These are phyloP conservation scores for Pseudophaeomoniella oleicola DNA, from an alignment of 2,329 filamentous ascomycete species.

Conservation along the genomic window DNA sequence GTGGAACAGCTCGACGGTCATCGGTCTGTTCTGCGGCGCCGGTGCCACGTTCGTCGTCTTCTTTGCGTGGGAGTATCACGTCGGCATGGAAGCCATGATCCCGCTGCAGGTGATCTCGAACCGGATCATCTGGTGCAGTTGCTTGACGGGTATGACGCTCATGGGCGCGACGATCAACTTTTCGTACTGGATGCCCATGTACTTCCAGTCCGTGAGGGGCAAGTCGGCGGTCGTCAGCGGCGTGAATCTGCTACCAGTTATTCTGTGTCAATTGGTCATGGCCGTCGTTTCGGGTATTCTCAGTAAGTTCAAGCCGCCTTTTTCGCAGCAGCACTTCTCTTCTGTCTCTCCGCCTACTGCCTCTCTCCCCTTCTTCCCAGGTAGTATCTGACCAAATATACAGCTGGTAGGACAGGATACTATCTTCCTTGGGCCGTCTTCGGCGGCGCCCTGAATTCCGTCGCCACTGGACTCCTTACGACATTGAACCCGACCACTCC, in stretches of 20 bases:
- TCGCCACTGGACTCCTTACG: constrained; percentile 27
- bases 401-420: constrained; percentile 15
- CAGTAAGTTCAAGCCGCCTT: too few species aligned
- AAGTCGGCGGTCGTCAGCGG: constrained; percentile 28
- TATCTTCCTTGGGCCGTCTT: constrained; percentile 14
- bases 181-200: constrained; percentile 21
- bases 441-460: constrained; percentile 15
- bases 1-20: constrained; percentile 16
- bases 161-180: constrained; percentile 4
- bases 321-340: too few species aligned
- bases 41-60: constrained; percentile 17
- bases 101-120: constrained; percentile 2
- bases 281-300: constrained; percentile 7
- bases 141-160: constrained; percentile 2
- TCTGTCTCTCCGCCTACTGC: too few species aligned
- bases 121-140: constrained; percentile 3
- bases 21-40: constrained; percentile 12
- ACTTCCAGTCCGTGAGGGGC: constrained; percentile 32
- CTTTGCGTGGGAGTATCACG: constrained; percentile 6
- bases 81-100: constrained; percentile 3
- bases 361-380: constrained; percentile 14
- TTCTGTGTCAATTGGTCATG: constrained; percentile 15
- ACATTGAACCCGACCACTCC: constrained; percentile 20
- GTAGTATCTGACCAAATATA: constrained; percentile 4
- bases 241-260: constrained; percentile 25